Evolutionary conservation across 176 grass and related monocot species (phyloP), one percentile per base, ranked within the genome.

Genomic region (Melocanna baccifera): DNA sequence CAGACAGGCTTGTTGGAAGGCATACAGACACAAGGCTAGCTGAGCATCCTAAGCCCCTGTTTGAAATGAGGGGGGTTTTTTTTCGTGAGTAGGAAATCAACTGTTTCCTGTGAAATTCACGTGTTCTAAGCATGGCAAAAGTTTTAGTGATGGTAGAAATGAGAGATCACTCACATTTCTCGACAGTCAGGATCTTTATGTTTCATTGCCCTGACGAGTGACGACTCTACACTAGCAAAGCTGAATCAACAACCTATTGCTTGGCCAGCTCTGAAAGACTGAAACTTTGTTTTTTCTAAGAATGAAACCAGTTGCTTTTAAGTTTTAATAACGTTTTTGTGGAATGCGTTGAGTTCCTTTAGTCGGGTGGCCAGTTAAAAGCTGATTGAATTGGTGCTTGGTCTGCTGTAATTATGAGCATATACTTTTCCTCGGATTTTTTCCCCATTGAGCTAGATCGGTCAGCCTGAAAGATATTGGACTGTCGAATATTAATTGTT

Each of bases 381-480:
- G 83, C 53, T 81, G 52, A 51, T 50, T 77, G 77, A 76, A 77
- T 13, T 80, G 42, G 39, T 81, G 63, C 42, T 71, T 76, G 61
- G 41, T 70, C 37, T 89, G 41, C 71, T 77, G 74, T 39, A 52
- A 64, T 71, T 81, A 65, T 76, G 77, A 75, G 25, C 19, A 47
- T 50, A 67, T 52, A 29, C 32, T 62, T 85, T 84, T 74, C 42
- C 4, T 63, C 41, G 11, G 25, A 50, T 19, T 62, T 83, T 48
- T 8, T 2, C 1, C 12, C 23, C 29, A 12, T 69, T 42, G 77
- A 71, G 83, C 83, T 81, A 64, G 23, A 81, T 81, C 41, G n/a
- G 53, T 85, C 71, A 62, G 83, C 10, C 55, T 77, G 71, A 86
- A 81, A 90, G 83, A 53, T 55, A 89, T 45, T 39, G 12, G 43